phyloP scores from a whole-genome alignment of 2,329 filamentous ascomycete species.

The Colletotrichum acutatum region DNA sequence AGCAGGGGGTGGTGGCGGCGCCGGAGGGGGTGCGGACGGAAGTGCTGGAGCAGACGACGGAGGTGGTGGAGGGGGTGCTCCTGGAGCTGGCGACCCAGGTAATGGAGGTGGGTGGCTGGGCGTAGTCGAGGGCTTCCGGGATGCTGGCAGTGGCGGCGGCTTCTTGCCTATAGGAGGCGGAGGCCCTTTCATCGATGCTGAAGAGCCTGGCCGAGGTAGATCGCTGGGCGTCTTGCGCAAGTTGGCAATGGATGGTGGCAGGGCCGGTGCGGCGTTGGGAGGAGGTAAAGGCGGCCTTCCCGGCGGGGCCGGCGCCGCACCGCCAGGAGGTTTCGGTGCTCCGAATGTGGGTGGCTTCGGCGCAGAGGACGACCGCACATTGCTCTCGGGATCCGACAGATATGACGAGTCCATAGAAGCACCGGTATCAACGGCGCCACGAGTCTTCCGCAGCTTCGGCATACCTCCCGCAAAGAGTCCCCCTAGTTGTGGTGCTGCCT shows the following conservation, averaged over 20 bases:
- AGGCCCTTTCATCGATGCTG: slow-evolving; percentile 73
- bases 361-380: slow-evolving; percentile 51
- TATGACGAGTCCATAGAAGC: slow-evolving; percentile 72
- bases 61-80: slow-evolving; percentile 45
- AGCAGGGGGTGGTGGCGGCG: slow-evolving; percentile 53
- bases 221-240: slow-evolving; percentile 67
- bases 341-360: slow-evolving; percentile 64
- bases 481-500: slow-evolving; percentile 81
- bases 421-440: slow-evolving; percentile 81
- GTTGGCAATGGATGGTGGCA: slow-evolving; percentile 66
- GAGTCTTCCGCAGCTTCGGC: slow-evolving; percentile 91
- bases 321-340: slow-evolving; percentile 70
- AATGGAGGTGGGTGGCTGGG: slow-evolving; percentile 48
- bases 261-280: slow-evolving; percentile 56
- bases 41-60: slow-evolving; percentile 50
- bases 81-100: slow-evolving; percentile 45
- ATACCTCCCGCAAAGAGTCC: slow-evolving; percentile 95
- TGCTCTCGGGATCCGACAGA: slow-evolving; percentile 81
- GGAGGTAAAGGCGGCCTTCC: slow-evolving; percentile 60
- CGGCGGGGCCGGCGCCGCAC: slow-evolving; percentile 69
- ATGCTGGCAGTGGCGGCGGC: slow-evolving; percentile 70
- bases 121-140: slow-evolving; percentile 64
- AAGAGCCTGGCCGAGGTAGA: slow-evolving; percentile 67
- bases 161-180: slow-evolving; percentile 85
- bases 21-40: slow-evolving; percentile 52